Percentiles rank a stretch among this genome's conserved stretches.
Conservation (phyloP, 495 filamentous ascomycete genomes). For the Annulohypoxylon stygium region DNA sequence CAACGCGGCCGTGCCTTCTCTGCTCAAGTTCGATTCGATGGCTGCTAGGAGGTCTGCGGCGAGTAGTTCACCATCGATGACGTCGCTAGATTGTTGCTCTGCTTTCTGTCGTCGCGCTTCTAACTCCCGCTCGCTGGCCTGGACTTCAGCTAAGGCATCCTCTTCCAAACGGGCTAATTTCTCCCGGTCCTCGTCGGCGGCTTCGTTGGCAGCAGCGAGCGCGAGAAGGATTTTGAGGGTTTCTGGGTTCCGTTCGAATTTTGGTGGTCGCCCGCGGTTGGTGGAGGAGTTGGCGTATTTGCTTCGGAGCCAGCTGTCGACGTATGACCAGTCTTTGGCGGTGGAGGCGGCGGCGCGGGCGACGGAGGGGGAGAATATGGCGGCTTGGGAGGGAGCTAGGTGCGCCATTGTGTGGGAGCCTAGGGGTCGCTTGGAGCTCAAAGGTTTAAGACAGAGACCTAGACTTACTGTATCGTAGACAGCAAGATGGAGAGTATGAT, state of each 20-base stretch:
- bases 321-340: slow-evolving; percentile 88
- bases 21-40: slow-evolving; percentile 57
- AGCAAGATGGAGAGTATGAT: background rate
- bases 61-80: slow-evolving; percentile 32
- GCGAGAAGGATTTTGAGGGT: slow-evolving; percentile 82
- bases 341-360: slow-evolving; percentile 72
- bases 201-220: slow-evolving; percentile 81
- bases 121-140: slow-evolving; percentile 59
- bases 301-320: slow-evolving; percentile 82
- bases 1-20: slow-evolving; percentile 60
- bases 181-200: slow-evolving; percentile 80
- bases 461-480: background rate
- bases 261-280: slow-evolving; percentile 54
- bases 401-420: slow-evolving; percentile 59
- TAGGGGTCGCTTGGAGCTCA: background rate
- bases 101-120: slow-evolving; percentile 10
- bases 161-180: slow-evolving; percentile 72
- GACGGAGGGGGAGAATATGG: slow-evolving; percentile 79
- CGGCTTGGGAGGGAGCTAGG: slow-evolving; percentile 59
- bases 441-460: background rate
- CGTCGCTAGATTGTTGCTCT: slow-evolving; percentile 9
- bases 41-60: slow-evolving; percentile 47
- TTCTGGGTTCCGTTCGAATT: slow-evolving; percentile 87
- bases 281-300: slow-evolving; percentile 64
- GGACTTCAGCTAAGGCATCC: slow-evolving; percentile 66